Conservation (phyloP, 495 filamentous ascomycete species). For the Lasiosphaeria hispida region DNA sequence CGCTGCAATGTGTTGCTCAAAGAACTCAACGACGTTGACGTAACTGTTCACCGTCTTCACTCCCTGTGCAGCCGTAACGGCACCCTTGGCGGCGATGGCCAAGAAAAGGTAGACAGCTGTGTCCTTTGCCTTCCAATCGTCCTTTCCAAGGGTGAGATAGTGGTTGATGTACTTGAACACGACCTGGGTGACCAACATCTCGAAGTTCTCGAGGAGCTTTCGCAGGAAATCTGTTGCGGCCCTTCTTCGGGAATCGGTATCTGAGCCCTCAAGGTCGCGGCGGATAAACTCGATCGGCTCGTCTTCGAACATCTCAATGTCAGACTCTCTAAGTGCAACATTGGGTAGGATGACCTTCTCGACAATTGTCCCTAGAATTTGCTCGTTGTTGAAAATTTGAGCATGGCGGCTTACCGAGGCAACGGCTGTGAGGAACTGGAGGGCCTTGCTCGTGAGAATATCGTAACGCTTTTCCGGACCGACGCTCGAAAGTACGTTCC, state of each 20-base stretch:
- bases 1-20: constrained; percentile 80
- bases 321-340: constrained; percentile 81
- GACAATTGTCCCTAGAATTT: constrained; percentile 74
- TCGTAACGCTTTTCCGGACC: constrained; percentile 91
- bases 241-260: constrained; percentile 86
- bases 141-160: constrained; percentile 65
- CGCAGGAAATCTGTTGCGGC: constrained; percentile 92
- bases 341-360: constrained; percentile 96
- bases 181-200: constrained; percentile 74
- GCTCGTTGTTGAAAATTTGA: constrained; percentile 75
- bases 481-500: constrained; percentile 82
- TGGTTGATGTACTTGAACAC: constrained; percentile 80
- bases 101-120: constrained; percentile 94
- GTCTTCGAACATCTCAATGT: constrained; percentile 94
- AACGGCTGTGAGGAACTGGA: constrained; percentile 91
- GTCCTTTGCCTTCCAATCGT: constrained; percentile 95
- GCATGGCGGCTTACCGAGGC: constrained; percentile 74
- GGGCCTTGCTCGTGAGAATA: constrained; percentile 86
- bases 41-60: constrained; percentile 82
- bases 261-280: constrained; percentile 91
- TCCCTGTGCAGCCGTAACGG: constrained; percentile 77
- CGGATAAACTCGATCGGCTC: constrained; percentile 99
- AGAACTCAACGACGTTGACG: constrained; percentile 87
- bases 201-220: constrained; percentile 83
- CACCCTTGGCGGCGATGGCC: constrained; percentile 87